Percentiles rank a stretch among this genome's conserved stretches.
Conservation (phyloP, 2,329 filamentous ascomycete species). For the Talaromyces sp. region DNA sequence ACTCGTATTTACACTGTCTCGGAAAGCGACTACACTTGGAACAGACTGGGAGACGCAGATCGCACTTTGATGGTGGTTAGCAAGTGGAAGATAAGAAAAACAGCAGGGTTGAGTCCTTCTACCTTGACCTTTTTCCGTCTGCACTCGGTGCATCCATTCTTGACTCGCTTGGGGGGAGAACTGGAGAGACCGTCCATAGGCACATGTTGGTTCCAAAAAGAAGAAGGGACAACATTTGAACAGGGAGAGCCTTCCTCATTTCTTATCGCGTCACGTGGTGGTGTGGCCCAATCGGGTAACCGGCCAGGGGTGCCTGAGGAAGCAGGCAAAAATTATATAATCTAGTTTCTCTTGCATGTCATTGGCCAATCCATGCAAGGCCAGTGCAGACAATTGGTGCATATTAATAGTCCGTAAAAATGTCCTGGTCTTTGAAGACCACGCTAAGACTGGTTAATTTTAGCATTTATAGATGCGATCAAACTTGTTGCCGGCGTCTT, state of each 20-base stretch:
- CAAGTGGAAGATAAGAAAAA: background rate
- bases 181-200: background rate
- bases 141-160: conserved; percentile 26
- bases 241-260: background rate
- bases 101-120: background rate
- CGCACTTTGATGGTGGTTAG: conserved; percentile 16
- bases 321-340: background rate
- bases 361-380: background rate
- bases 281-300: no score
- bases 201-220: no score
- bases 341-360: background rate
- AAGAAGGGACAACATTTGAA: no score
- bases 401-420: background rate
- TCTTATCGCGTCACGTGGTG: background rate
- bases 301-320: background rate
- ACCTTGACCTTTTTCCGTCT: conserved; percentile 26
- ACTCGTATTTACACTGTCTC: conserved; percentile 18
- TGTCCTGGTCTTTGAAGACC: no score
- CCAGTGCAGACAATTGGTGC: background rate
- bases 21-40: conserved; percentile 22
- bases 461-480: background rate
- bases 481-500: background rate
- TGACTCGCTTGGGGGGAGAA: conserved; percentile 16
- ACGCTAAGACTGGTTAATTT: background rate
- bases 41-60: conserved; percentile 20